Base-by-base conservation (phyloP, 176 grass and related monocot genomes). In the Musa itinerans region DNA sequence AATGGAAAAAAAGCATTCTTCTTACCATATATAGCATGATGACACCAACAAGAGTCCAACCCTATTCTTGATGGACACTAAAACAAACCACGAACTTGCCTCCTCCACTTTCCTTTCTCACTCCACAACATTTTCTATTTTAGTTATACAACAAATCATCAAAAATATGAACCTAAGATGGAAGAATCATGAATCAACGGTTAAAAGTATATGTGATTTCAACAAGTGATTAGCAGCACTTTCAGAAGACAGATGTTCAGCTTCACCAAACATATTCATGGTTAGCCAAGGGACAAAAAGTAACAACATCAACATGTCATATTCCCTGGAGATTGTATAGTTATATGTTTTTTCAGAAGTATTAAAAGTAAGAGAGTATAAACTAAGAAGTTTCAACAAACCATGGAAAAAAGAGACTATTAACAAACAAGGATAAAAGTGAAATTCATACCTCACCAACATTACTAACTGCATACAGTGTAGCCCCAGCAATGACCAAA, bases 381-480 rank as follows among this genome's bases (percentile, higher is more conserved):
- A 6, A 43, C 34, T 43, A 43, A 5, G 34, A 43, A 43, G 34
- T 43, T 43, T 6, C 34, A 43, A 43, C 34, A 43, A 43, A 43
- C 34, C 3, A 43, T 5, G 34, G 34, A 43, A 6, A 43, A 43
- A 43, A 43, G 29, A 34, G 34, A 43, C 34, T 43, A 0, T 43
- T 43, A 25, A 11, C 21, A 75, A 48, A 43, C 23, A 34, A 55
- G 15, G 15, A 48, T n/a, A 59, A 29, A 13, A 10, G 4, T 50
- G 10, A 58, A 84, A 71, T 54, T 9, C 73, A 80, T 84, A 92
- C 89, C 89, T 92, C 89, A 56, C 81, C 85, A 80, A 89, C 90
- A 72, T 89, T 89, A 50, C 78, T 87, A 27, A 92, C 63, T 61
- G 87, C 90, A 87, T 92, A 92, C 65, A 89, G 82, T 2, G 90